These are phyloP conservation scores for Candida sp. DNA, from an alignment of 1,139 yeast species.

Conservation along the genomic window DNA sequence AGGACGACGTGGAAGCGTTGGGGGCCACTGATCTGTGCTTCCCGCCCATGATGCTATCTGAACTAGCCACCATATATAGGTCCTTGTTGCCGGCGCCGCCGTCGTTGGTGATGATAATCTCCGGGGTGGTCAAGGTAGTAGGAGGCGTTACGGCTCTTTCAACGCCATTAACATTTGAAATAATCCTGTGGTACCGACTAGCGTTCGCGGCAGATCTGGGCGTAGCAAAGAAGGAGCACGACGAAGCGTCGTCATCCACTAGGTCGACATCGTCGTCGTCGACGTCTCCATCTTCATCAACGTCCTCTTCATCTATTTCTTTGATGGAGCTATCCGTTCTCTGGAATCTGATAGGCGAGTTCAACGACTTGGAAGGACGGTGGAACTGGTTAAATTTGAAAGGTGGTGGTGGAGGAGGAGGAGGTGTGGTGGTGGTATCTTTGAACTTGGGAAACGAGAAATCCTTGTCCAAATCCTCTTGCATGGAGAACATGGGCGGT, in stretches of 20 bases:
- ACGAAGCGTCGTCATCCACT: slow-evolving; percentile 32
- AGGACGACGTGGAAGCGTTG: slow-evolving; percentile 6
- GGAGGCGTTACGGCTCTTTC: slow-evolving; percentile 26
- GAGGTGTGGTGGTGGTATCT: not conserved
- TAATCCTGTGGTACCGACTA: slow-evolving; percentile 47
- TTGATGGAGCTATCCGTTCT: slow-evolving; percentile 21
- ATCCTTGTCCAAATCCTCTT: slow-evolving; percentile 24
- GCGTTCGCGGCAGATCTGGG: slow-evolving; percentile 52
- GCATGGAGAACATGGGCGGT: slow-evolving; percentile 3
- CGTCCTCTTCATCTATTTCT: slow-evolving; percentile 33
- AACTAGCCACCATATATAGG: slow-evolving; percentile 2
- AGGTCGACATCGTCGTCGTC: slow-evolving; percentile 14
- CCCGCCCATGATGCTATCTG: slow-evolving; percentile 1
- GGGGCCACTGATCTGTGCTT: not conserved
- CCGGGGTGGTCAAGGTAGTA: slow-evolving; percentile 18
- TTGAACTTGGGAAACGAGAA: slow-evolving; percentile 37
- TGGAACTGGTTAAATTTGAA: slow-evolving; percentile 10
- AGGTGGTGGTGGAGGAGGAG: slow-evolving; percentile 10
- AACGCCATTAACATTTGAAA: slow-evolving; percentile 39
- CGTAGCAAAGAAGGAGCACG: slow-evolving; percentile 18
- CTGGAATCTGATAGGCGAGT: slow-evolving; percentile 40
- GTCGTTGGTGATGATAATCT: slow-evolving; percentile 25
- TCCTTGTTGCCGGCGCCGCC: not conserved
- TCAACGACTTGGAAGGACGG: slow-evolving; percentile 18
- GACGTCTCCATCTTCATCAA: slow-evolving; percentile 13